Percentiles rank a stretch among this genome's conserved stretches.
These are phyloP conservation scores for Epithele typhae DNA, from an alignment of 768 basidiomycete species.

Conservation along the genomic window DNA sequence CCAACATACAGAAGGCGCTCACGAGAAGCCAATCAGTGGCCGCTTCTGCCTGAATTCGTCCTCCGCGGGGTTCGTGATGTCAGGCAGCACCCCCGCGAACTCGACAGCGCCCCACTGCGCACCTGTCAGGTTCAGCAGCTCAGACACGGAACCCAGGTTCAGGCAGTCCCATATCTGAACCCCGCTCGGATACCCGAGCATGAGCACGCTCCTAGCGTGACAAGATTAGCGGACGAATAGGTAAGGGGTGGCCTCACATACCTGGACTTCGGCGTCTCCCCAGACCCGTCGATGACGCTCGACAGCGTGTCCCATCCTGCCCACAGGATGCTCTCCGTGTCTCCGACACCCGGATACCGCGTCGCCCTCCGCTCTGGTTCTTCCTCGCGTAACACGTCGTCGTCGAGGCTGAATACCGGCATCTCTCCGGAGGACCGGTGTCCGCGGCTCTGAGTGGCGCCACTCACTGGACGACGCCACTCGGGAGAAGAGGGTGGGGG, in stretches of 20 bases:
- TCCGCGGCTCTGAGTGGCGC: background rate
- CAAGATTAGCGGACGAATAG: no score
- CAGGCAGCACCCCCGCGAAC: slow-evolving; percentile 39
- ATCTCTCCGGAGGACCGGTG: slow-evolving; percentile 2
- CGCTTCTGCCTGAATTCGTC: slow-evolving; percentile 30
- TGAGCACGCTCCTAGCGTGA: slow-evolving; percentile 29
- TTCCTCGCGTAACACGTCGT: slow-evolving; percentile 19
- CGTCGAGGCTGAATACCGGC: slow-evolving; percentile 24
- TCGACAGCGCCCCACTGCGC: slow-evolving; percentile 30
- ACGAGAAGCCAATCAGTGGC: slow-evolving; percentile 34
- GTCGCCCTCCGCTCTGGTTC: slow-evolving; percentile 11
- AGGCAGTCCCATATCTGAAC: slow-evolving; percentile 64
- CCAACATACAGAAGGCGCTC: slow-evolving; percentile 14
- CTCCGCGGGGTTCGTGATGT: slow-evolving; percentile 22
- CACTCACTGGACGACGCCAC: slow-evolving; percentile 18
- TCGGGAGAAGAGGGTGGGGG: background rate
- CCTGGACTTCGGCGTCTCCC: slow-evolving; percentile 9
- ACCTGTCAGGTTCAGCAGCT: slow-evolving; percentile 48
- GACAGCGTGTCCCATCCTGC: slow-evolving; percentile 39
- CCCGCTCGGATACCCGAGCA: slow-evolving; percentile 49
- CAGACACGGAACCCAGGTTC: slow-evolving; percentile 43
- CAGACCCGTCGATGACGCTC: slow-evolving; percentile 1
- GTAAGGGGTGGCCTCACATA: slow-evolving; percentile 14
- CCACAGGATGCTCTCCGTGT: slow-evolving; percentile 37
- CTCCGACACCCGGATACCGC: slow-evolving; percentile 25